phyloP scores from a whole-genome alignment of 2,329 filamentous ascomycete genomes.

The Dendrostoma leiphaemia region DNA sequence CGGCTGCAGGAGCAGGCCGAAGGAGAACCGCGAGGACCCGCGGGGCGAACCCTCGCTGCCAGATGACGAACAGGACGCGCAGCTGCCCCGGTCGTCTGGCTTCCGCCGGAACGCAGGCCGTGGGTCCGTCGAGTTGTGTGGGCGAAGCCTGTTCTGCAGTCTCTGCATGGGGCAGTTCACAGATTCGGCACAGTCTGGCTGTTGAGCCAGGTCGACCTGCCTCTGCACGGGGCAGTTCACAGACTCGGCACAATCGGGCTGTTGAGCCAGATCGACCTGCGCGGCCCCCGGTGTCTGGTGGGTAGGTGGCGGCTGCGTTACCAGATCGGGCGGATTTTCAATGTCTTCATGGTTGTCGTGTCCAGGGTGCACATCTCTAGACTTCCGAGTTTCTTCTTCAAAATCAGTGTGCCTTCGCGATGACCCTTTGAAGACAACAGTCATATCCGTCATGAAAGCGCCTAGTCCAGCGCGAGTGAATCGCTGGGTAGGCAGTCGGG shows the following conservation, averaged over 20 bases:
- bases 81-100: slow-evolving; percentile 6
- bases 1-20: slow-evolving; percentile 13
- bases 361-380: too few species aligned
- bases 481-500: too few species aligned
- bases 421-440: too few species aligned
- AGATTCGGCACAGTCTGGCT: not conserved
- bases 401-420: too few species aligned
- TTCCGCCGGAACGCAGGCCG: not conserved
- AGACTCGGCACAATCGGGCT: not conserved
- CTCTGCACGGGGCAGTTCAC: slow-evolving; percentile 10
- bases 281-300: not conserved
- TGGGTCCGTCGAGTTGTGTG: slow-evolving; percentile 15
- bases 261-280: not conserved
- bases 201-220: not conserved
- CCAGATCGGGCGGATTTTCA: not conserved
- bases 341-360: too few species aligned
- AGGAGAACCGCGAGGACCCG: slow-evolving; percentile 3
- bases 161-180: slow-evolving; percentile 12
- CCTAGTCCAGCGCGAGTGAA: too few species aligned
- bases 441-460: too few species aligned
- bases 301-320: not conserved
- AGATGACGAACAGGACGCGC: slow-evolving; percentile 8
- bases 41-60: not conserved
- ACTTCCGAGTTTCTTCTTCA: too few species aligned
- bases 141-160: slow-evolving; percentile 6